Evolutionary conservation across 2,329 filamentous ascomycete species (phyloP).

Genomic region (Fusarium gaditjirri): DNA sequence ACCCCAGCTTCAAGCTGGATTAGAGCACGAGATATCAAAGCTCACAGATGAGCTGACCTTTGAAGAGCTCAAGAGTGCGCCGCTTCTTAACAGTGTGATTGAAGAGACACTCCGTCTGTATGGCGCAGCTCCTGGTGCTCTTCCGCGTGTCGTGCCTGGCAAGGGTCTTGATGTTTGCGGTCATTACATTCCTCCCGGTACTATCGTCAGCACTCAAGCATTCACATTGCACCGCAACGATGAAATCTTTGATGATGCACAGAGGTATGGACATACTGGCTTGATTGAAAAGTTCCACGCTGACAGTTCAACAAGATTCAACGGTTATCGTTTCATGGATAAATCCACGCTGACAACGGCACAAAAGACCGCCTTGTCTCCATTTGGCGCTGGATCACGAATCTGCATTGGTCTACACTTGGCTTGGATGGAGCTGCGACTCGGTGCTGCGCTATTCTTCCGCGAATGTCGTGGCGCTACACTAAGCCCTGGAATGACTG

Average conservation of each 20-base stretch:
- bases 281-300: accelerated
- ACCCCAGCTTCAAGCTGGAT: not conserved
- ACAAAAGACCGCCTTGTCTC: not conserved
- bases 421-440: slow-evolving; percentile 27
- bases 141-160: slow-evolving; percentile 2
- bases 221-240: slow-evolving; percentile 18
- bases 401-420: slow-evolving; percentile 27
- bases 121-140: slow-evolving; percentile 23
- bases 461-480: not conserved
- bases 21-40: slow-evolving; percentile 3
- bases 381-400: slow-evolving; percentile 24
- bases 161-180: not conserved
- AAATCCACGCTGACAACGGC: not conserved
- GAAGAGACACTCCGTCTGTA: slow-evolving; percentile 28
- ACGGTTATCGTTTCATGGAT: not conserved
- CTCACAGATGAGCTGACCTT: not conserved
- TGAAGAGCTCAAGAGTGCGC: slow-evolving; percentile 5
- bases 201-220: slow-evolving; percentile 18
- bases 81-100: slow-evolving; percentile 16
- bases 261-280: not conserved
- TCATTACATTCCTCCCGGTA: not conserved
- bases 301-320: accelerated
- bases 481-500: not conserved
- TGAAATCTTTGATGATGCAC: not conserved
- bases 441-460: slow-evolving; percentile 21